These are phyloP conservation scores for Periconia macrospinosa DNA, from an alignment of 2,329 filamentous ascomycete species.

Conservation along the genomic window DNA sequence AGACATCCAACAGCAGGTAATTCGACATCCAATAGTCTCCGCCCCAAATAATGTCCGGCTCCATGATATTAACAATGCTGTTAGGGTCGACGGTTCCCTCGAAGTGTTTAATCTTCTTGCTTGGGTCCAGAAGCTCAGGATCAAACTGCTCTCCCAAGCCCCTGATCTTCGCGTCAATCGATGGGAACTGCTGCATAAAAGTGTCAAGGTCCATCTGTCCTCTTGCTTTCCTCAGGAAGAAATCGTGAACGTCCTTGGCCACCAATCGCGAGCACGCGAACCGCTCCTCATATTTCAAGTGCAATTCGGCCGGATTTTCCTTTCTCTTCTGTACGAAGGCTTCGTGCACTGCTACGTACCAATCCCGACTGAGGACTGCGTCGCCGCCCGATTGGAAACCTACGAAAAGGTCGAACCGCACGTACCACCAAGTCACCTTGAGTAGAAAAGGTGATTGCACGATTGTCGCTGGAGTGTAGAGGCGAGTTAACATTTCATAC, in stretches of 20 bases:
- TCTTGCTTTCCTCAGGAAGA: conserved; percentile 71
- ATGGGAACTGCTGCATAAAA: conserved; percentile 64
- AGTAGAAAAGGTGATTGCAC: conserved; percentile 71
- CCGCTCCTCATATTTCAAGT: conserved; percentile 68
- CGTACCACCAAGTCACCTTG: conserved; percentile 84
- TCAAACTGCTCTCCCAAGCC: conserved; percentile 58
- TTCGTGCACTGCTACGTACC: conserved; percentile 69
- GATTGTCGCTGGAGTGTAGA: conserved; percentile 77
- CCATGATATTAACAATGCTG: conserved; percentile 75
- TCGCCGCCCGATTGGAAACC: conserved; percentile 80
- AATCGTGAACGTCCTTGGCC: conserved; percentile 75
- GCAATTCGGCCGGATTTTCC: conserved; percentile 63
- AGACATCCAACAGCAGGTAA: conserved; percentile 73
- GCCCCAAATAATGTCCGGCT: conserved; percentile 67
- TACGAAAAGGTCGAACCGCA: conserved; percentile 82
- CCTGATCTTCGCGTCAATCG: conserved; percentile 46
- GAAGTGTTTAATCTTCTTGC: conserved; percentile 65
- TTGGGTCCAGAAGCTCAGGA: conserved; percentile 61
- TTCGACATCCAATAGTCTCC: conserved; percentile 75
- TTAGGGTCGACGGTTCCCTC: conserved; percentile 57
- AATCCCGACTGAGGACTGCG: conserved; percentile 72
- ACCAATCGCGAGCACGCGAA: conserved; percentile 70
- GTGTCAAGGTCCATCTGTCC: conserved; percentile 65
- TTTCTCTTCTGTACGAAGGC: conserved; percentile 64
- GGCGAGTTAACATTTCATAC: conserved; percentile 72